Base-by-base conservation (phyloP, 139 green algal species). In the Zygnema circumcarinatum region DNA sequence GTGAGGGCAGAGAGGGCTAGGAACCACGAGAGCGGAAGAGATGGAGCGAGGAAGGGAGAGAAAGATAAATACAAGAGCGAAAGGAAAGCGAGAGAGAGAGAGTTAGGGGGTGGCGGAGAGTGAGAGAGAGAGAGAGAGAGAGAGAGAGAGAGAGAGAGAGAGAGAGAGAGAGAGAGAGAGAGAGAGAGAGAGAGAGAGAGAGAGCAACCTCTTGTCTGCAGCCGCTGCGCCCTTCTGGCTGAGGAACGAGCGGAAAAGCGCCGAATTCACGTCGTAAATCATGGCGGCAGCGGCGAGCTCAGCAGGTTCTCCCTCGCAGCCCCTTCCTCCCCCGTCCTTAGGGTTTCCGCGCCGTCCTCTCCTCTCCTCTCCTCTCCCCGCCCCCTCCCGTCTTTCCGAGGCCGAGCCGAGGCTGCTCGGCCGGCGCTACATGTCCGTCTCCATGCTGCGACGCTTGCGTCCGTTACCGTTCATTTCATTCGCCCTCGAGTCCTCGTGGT, bases 231-330 rank as follows among this genome's bases (percentile, higher is more conserved):
- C 83, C 21, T 87, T 87, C 76, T 74, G 40, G 22, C n/a, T 87
- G 84, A 89, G 84, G 84, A 87, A 89, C 2, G 84, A 89, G n/a
- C 76, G 39, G 74, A 89, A 89, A 31, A 89, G 76, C 1, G 75
- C 29, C 11, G 84, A 89, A 68, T 76, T 89, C 31, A 89, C 76
- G 74, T 89, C 84, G 76, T 89, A 89, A 53, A 89, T 89, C 84
- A 89, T 89, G 74, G 29, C 54, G 38, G 20, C 83, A 67, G 35
- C 74, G 35, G 62, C 79, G 7, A 16, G 47, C 16, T 62, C 16
- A 25, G 47, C 16, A 62, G 47, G 7, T 62, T 62, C 16, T n/a
- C n/a, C n/a, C n/a, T n/a, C n/a, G n/a, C n/a, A n/a, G n/a, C n/a
- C n/a, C n/a, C n/a, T n/a, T n/a, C n/a, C n/a, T n/a, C n/a, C n/a